Evolutionary conservation across 2,329 filamentous ascomycete species (phyloP), one percentile per base, ranked within the genome.

Genomic region (Talaromyces sp.): DNA sequence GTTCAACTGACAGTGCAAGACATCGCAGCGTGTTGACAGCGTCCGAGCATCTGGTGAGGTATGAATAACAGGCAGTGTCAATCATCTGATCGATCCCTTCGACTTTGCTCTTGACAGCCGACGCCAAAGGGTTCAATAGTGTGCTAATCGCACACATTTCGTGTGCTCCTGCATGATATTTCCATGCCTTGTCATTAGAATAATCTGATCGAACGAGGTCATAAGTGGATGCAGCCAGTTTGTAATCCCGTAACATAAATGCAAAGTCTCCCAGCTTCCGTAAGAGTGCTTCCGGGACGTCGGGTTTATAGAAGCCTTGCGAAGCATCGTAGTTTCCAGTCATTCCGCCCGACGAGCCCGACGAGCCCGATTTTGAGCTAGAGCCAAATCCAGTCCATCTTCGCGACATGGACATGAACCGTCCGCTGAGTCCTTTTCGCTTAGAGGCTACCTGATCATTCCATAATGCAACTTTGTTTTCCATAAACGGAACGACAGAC

Each of bases 181-280:
- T 91, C 95, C 95, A 99, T 1, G 95, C 96, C 75, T 98, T 98
- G 73, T 97, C 93, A 72, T 95, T 95, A 71, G 87, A 88, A 74
- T 93, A 99, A 73, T 99, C 96, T 8, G 88, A 85, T 58, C 92
- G 86, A 9, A 99, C 78, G 5, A 99, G 84, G 61, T 99, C 93
- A 72, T 97, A 99, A 0, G 91, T 96, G 13, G 89, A 92, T 68
- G 95, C 86, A 10, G 95, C 91, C 39, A 99, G 80, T 75, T 96
- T 97, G 87, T 90, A 99, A 75, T 99, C 96, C 33, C 95, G 86
- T 42, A 99, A 83, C 93, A 99, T 97, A 71, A 99, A 96, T 11
- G 92, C 88, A 76, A 93, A 98, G 73, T 99, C 95, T 51, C 91
- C 95, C 55, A 99, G 80, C 71, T 96, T 96, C 39, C 95, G 88